These are phyloP conservation scores for Russula emetica DNA, from an alignment of 768 basidiomycete species.

Conservation along the genomic window DNA sequence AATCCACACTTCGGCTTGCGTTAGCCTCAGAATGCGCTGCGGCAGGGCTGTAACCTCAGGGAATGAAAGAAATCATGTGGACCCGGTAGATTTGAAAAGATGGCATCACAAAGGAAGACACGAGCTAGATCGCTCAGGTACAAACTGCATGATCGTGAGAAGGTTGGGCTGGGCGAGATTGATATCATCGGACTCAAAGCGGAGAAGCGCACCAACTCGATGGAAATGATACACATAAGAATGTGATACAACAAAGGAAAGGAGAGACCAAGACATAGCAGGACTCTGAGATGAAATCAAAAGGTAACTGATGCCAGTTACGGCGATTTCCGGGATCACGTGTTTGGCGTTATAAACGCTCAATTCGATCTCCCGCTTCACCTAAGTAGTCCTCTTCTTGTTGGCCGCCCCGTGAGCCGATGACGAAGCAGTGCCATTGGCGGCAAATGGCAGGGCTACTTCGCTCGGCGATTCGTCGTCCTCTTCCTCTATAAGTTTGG, in stretches of 20 bases:
- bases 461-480: conserved; percentile 43
- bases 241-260: neutral
- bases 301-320: neutral
- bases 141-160: too few species aligned
- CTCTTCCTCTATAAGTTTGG: conserved; percentile 58
- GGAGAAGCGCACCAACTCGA: neutral
- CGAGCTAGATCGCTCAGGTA: neutral
- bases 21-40: too few species aligned
- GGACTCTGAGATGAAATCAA: neutral
- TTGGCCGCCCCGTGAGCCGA: neutral
- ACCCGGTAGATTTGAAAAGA: too few species aligned
- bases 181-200: neutral
- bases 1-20: neutral
- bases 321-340: neutral
- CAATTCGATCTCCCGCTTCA: neutral
- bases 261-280: neutral
- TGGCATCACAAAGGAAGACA: neutral
- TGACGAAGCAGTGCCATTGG: conserved; percentile 11
- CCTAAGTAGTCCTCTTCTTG: conserved; percentile 6
- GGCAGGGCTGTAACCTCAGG: too few species aligned
- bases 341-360: neutral
- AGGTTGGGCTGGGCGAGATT: neutral
- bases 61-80: too few species aligned
- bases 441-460: too few species aligned
- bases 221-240: conserved; percentile 5